Evolutionary conservation across 2,329 filamentous ascomycete genomes (phyloP).

Genomic region (Colletotrichum viniferum): DNA sequence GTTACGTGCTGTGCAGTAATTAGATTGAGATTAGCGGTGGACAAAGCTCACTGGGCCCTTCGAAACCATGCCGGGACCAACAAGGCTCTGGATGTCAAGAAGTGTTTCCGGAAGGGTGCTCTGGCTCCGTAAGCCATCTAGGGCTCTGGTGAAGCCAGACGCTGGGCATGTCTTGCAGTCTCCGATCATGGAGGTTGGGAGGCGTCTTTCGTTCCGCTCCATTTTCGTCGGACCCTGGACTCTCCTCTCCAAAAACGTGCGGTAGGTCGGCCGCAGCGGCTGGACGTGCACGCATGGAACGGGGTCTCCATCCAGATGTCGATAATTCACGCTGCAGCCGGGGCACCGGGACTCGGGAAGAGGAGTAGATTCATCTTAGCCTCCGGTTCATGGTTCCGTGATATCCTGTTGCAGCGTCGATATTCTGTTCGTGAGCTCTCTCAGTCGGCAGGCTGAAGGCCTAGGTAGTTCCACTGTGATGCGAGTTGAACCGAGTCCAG

Average conservation of each 20-base stretch:
- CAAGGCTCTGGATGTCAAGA: neutral
- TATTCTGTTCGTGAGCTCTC: neutral
- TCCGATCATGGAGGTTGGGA: slow-evolving; percentile 20
- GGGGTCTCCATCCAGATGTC: neutral
- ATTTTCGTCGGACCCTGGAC: slow-evolving; percentile 17
- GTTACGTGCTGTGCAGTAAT: neutral
- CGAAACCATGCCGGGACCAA: neutral
- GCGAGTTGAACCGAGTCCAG: slow-evolving; percentile 9
- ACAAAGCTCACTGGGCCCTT: slow-evolving; percentile 13
- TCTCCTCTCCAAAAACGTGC: neutral
- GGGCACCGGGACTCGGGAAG: neutral
- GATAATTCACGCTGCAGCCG: neutral
- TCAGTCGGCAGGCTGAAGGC: neutral
- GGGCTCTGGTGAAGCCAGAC: neutral
- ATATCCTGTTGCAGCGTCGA: neutral
- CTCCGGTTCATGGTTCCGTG: neutral
- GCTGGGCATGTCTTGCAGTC: slow-evolving; percentile 8
- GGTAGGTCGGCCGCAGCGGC: neutral
- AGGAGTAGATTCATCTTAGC: neutral
- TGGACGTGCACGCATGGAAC: neutral
- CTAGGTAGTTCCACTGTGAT: slow-evolving; percentile 5
- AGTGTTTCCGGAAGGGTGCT: neutral
- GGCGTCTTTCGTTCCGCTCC: slow-evolving; percentile 11
- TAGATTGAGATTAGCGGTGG: slow-evolving; percentile 13
- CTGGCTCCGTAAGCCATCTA: neutral